These are phyloP conservation scores for Saccharomycopsis fibuligera DNA, from an alignment of 805 yeast species.

Conservation along the genomic window DNA sequence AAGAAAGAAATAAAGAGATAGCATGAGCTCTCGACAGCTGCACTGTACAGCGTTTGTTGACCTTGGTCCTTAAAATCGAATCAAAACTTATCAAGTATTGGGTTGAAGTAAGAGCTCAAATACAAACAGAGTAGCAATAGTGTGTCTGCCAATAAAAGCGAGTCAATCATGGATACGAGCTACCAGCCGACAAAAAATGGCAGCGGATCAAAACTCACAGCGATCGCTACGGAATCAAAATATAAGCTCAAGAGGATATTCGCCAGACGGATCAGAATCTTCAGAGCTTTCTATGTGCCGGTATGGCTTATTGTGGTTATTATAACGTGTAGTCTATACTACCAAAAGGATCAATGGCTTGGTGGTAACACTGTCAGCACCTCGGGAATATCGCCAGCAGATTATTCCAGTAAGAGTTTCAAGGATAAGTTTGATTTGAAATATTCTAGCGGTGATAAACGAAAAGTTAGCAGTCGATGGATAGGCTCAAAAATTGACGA, in stretches of 20 bases:
- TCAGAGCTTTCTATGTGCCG: slow-evolving; percentile 7
- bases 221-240: not conserved
- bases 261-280: slow-evolving; percentile 4
- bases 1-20: not conserved
- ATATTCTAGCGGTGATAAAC: slow-evolving; percentile 7
- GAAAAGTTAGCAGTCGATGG: slow-evolving; percentile 18
- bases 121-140: not conserved
- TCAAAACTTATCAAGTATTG: not conserved
- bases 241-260: slow-evolving; percentile 3
- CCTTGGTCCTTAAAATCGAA: not conserved
- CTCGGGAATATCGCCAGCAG: not conserved
- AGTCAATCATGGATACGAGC: not conserved
- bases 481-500: slow-evolving; percentile 17
- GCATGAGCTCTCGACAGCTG: not conserved
- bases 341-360: not conserved
- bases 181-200: slow-evolving; percentile 1
- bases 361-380: not conserved
- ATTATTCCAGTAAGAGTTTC: slow-evolving; percentile 9
- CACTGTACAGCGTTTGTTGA: not conserved
- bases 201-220: not conserved
- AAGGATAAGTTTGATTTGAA: slow-evolving; percentile 19
- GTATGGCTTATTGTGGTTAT: slow-evolving; percentile 10
- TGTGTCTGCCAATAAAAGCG: not conserved
- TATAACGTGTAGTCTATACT: not conserved
- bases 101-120: not conserved